A percentile compares a stretch with the other conserved stretches of the same genome.
Conservation (phyloP, 1,139 yeast species). For the Taphrina communis region DNA sequence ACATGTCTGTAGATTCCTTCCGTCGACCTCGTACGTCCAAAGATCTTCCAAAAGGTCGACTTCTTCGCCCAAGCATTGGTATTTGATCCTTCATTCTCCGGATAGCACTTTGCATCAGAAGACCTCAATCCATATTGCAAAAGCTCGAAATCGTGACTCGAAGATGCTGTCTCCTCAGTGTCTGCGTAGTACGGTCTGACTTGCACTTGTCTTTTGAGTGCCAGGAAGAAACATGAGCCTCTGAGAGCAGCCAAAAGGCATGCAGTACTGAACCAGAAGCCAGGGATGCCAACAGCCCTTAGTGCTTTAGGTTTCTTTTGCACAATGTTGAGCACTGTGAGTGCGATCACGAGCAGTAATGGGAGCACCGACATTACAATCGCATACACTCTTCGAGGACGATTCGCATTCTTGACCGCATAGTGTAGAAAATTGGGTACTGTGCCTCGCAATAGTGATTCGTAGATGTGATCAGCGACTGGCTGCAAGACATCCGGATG, state of each 20-base stretch:
- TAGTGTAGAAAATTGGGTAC: conserved; percentile 15
- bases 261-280: conserved; percentile 10
- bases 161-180: not conserved
- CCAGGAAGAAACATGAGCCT: conserved; percentile 15
- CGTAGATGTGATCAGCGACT: conserved; percentile 13
- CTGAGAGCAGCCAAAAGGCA: conserved; percentile 7
- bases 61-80: conserved; percentile 3
- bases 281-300: conserved; percentile 4
- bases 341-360: not conserved
- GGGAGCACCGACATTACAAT: not conserved
- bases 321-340: conserved; percentile 14
- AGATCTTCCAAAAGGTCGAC: conserved; percentile 12
- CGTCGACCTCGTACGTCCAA: conserved; percentile 2
- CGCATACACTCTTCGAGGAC: conserved; percentile 1
- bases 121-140: not conserved
- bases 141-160: conserved; percentile 7
- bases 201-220: conserved; percentile 1
- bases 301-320: conserved; percentile 7
- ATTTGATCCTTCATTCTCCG: not conserved
- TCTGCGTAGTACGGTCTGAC: conserved; percentile 8
- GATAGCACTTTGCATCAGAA: not conserved
- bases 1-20: conserved; percentile 12
- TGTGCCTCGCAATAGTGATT: not conserved
- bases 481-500: conserved; percentile 15
- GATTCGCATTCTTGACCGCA: conserved; percentile 14